Evolutionary conservation across 2,329 filamentous ascomycete genomes (phyloP), one percentile per base, ranked within the genome.

Genomic region (Calonectria crousiana): DNA sequence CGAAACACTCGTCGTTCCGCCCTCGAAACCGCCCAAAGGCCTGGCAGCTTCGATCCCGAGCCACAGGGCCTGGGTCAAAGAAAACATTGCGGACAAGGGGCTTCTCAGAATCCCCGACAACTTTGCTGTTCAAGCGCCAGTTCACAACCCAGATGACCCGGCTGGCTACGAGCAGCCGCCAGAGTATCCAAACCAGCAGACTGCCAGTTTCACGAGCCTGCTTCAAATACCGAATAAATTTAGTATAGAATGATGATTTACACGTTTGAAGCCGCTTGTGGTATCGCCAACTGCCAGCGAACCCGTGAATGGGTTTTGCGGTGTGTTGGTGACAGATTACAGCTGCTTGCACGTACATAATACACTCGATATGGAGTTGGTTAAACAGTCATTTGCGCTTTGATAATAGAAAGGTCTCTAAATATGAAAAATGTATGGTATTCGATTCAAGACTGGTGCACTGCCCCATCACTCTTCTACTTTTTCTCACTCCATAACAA

Each of bases 121-220:
- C 81, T 98, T 98, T 83, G 86, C 85, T 26, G 82, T 88, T n/a
- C 97, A 94, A 1, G 95, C 96, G 4, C 94, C 95, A 1, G 87
- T 92, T 2, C 94, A 95, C 76, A 88, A 92, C 53, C 85, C 88
- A 0, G 85, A 88, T 9, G 89, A 91, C 0, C 89, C 92, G 75
- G 87, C 85, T 20, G 90, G 90, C 0, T 80, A 86, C 0, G 87
- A 92, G 18, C 90, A 92, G 82, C 95, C 95, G 1, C 86, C 87
- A 1, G 95, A 98, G 84, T 96, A 96, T 82, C 94, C 91, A 6
- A 98, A 96, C 81, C 92, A 93, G 10, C 96, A 98, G 85, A 98
- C 95, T 11, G 88, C 87, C n/a, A 85, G 87, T 4, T 98, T 96
- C 83, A 98, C 96, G 83, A 87, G 92, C 69, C 84, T 98, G 71